Evolutionary conservation across 257 asterid genomes (phyloP), one percentile per base, ranked within the genome.

Genomic region (Salvia splendens): DNA sequence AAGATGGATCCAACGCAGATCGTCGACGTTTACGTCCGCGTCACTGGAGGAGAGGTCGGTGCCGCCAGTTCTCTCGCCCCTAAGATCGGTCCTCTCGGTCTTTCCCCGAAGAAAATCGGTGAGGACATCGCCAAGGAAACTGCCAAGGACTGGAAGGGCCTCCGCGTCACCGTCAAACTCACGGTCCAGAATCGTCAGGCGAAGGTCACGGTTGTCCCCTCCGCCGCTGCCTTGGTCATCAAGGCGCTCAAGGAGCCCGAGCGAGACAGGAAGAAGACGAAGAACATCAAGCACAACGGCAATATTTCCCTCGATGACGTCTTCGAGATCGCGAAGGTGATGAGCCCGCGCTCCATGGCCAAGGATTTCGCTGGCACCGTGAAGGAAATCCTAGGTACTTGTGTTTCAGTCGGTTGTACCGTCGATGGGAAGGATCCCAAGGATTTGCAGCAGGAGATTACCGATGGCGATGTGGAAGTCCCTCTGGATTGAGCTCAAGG

Each of bases 391-490:
- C 79, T 85, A 8, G 91, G 91, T 6, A 85, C 91, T 1, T 85
- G 91, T 46, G 88, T 85, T 0, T 85, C 91, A 0, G 91, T 85
- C 20, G 91, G 91, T 0, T 85, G 91, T 71, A 85, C 91, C n/a
- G 87, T 85, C 0, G 91, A 85, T 38, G 91, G 91, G 0, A 85
- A 85, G 83, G 86, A 85, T 61, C 91, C 91, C 1, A 85, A 85
- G 81, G 91, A 80, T 65, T 77, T 85, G 82, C 91, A 85, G 79
- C 80, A 78, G 81, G 91, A 82, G 86, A 73, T 85, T 15, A 5
- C 68, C 51, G 88, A 80, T 65, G 91, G 91, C 5, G 91, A 85
- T 20, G 85, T 85, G 6, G 91, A 85, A 30, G 54, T 85, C 61
- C 88, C 88, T 3, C 76, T 28, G 32, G 86, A 85, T 48, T 85